These are phyloP conservation scores for Endocalyx cinctus DNA, from an alignment of 2,329 filamentous ascomycete genomes.

Conservation along the genomic window DNA sequence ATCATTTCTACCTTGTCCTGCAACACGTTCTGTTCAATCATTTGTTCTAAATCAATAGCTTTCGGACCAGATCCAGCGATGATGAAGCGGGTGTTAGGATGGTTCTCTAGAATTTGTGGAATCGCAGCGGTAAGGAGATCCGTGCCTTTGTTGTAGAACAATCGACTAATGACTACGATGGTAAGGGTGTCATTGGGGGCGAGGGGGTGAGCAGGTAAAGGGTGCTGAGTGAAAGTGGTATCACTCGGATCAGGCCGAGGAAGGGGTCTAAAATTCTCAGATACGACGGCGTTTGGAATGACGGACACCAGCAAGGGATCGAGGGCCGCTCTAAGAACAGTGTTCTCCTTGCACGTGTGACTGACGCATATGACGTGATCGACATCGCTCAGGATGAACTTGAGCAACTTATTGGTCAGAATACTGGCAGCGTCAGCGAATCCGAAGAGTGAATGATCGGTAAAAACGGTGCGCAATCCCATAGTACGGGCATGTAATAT, in stretches of 20 bases:
- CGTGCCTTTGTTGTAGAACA: conserved; percentile 98
- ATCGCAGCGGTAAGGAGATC: conserved; percentile 96
- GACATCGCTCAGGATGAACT: conserved; percentile 93
- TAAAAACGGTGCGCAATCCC: conserved; percentile 93
- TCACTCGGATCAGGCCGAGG: conserved; percentile 37
- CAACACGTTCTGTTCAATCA: conserved; percentile 90
- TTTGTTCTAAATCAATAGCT: conserved; percentile 95
- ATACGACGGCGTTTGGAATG: conserved; percentile 95
- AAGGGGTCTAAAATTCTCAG: conserved; percentile 85
- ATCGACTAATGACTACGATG: conserved; percentile 92
- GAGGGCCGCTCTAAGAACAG: conserved; percentile 85
- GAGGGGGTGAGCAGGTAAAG: conserved; percentile 60
- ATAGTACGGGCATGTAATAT: conserved; percentile 94
- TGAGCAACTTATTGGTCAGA: conserved; percentile 92
- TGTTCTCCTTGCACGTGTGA: conserved; percentile 99
- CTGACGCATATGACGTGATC: conserved; percentile 98
- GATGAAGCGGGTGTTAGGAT: conserved; percentile 93
- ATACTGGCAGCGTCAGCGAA: conserved; percentile 97
- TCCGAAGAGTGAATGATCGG: conserved; percentile 94
- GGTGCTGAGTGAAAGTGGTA: conserved; percentile 36
- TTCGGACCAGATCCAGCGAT: conserved; percentile 95
- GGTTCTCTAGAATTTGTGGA: conserved; percentile 80
- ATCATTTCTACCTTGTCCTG: conserved; percentile 93
- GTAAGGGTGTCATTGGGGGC: conserved; percentile 85
- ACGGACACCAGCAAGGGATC: conserved; percentile 97